Conservation (phyloP, 768 basidiomycete genomes). For the Tephrocybe sp. region DNA sequence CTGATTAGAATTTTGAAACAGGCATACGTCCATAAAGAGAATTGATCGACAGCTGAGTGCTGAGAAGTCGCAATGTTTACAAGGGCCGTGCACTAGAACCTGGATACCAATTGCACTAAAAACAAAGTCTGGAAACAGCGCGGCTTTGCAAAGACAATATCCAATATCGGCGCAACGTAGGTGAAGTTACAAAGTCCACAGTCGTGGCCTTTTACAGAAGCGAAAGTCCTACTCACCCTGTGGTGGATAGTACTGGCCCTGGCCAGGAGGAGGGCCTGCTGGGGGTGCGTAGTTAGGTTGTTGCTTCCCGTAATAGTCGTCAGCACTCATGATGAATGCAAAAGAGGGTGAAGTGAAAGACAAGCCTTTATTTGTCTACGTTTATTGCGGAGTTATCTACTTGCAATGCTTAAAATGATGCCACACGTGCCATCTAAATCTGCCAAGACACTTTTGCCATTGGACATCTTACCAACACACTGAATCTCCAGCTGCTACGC, state of each 20-base stretch:
- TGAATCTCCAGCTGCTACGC: too few species aligned
- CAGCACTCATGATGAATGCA: conserved; percentile 57
- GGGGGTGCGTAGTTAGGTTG: conserved; percentile 56
- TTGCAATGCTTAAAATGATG: too few species aligned
- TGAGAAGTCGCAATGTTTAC: neutral
- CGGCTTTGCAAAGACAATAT: neutral
- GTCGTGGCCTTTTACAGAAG: neutral
- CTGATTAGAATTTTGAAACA: conserved; percentile 6
- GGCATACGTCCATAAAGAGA: neutral
- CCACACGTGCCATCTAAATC: neutral
- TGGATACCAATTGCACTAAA: neutral
- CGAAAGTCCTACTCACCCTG: conserved; percentile 9
- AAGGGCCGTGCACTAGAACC: neutral
- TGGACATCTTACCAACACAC: too few species aligned
- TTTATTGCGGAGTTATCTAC: conserved; percentile 7
- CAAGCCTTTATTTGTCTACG: conserved; percentile 29
- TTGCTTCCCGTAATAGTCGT: conserved; percentile 68
- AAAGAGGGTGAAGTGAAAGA: conserved; percentile 17
- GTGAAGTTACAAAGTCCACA: neutral
- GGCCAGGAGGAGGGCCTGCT: conserved; percentile 39
- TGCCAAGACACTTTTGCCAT: neutral
- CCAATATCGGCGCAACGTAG: neutral
- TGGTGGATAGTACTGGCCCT: conserved; percentile 15
- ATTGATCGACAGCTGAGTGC: neutral
- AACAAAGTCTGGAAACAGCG: too few species aligned